phyloP scores from a whole-genome alignment of 805 yeast species.

The Nakazawaea holstii region DNA sequence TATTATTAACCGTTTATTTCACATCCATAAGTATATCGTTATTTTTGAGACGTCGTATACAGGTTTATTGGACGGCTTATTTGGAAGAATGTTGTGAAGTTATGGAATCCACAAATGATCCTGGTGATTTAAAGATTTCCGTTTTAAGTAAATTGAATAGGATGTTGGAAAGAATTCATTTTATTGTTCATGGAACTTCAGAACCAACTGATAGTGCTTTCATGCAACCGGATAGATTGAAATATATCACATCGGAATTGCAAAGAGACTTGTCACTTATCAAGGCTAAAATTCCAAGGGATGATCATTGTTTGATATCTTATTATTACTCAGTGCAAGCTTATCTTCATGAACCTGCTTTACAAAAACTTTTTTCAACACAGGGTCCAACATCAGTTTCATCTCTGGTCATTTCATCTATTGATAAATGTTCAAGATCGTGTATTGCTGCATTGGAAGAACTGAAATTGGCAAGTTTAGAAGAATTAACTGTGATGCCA shows the following conservation, averaged over 20 bases:
- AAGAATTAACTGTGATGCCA: constrained; percentile 52
- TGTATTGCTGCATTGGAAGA: constrained; percentile 47
- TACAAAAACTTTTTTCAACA: constrained; percentile 18
- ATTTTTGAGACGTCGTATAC: constrained; percentile 58
- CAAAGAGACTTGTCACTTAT: constrained; percentile 39
- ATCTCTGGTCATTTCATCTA: constrained; percentile 31
- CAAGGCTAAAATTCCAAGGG: constrained; percentile 30
- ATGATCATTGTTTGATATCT: constrained; percentile 38
- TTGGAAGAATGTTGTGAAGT: constrained; percentile 53
- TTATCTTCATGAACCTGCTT: constrained; percentile 54
- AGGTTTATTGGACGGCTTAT: constrained; percentile 59
- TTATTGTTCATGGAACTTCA: constrained; percentile 32
- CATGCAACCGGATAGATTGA: constrained; percentile 23
- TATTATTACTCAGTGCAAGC: constrained; percentile 63
- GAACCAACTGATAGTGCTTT: constrained; percentile 30
- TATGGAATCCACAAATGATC: constrained; percentile 34
- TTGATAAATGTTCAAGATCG: constrained; percentile 46
- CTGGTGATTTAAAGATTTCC: constrained; percentile 40
- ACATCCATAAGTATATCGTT: constrained; percentile 59
- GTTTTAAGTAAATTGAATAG: constrained; percentile 54
- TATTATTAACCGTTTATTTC: constrained; percentile 56
- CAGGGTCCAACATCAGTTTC: constrained; percentile 15
- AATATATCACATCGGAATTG: constrained; percentile 41
- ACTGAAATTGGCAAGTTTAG: constrained; percentile 37
- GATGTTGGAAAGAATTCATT: constrained; percentile 55